Conservation (phyloP, 2,329 filamentous ascomycete species). For the Cadophora luteo-olivacea region DNA sequence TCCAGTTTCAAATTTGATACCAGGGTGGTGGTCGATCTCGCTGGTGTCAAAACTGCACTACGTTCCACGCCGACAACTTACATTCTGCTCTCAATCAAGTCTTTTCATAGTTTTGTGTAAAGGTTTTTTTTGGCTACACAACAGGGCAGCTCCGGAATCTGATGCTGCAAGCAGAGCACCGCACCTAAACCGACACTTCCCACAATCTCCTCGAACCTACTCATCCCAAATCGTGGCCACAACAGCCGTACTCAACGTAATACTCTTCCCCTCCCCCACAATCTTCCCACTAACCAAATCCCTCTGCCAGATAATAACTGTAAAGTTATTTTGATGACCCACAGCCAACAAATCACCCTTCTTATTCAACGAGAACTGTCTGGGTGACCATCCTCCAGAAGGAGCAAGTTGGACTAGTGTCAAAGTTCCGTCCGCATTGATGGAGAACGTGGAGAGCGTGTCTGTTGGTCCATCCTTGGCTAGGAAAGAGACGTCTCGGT, state of each 20-base stretch:
- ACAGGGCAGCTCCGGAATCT: too few species aligned
- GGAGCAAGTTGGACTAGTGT: slow-evolving; percentile 50
- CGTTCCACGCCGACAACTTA: too few species aligned
- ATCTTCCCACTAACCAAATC: slow-evolving; percentile 50
- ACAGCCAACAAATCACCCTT: slow-evolving; percentile 51
- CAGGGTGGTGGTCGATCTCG: too few species aligned
- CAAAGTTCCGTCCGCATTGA: slow-evolving; percentile 47
- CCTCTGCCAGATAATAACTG: slow-evolving; percentile 48
- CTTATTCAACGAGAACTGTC: slow-evolving; percentile 53
- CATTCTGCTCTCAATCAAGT: too few species aligned
- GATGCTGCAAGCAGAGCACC: too few species aligned
- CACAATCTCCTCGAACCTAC: not conserved
- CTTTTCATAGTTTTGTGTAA: too few species aligned
- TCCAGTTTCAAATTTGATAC: too few species aligned
- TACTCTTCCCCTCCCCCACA: slow-evolving; percentile 29
- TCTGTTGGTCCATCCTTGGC: slow-evolving; percentile 40
- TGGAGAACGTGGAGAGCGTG: slow-evolving; percentile 49
- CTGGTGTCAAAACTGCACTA: too few species aligned
- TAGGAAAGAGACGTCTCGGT: slow-evolving; percentile 28
- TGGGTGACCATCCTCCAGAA: slow-evolving; percentile 51
- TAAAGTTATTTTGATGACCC: slow-evolving; percentile 48
- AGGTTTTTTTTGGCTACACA: too few species aligned
- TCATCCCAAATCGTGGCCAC: slow-evolving; percentile 20
- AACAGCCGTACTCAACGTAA: slow-evolving; percentile 6
- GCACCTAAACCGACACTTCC: too few species aligned